Base-by-base conservation (phyloP, 225 moss, liverwort and hornwort species). In the Marchantia polymorpha region DNA sequence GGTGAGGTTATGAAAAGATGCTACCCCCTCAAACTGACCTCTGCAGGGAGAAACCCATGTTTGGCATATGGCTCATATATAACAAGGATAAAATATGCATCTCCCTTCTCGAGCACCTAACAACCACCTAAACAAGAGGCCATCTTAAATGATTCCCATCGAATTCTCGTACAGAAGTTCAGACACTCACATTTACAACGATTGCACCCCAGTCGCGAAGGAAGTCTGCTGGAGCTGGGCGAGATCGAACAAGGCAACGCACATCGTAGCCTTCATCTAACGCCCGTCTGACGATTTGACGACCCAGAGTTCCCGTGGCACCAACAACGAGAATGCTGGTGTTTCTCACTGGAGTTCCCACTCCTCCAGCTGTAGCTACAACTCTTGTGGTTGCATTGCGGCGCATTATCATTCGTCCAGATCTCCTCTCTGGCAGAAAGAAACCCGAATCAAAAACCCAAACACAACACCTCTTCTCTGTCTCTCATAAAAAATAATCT, bases 161-260 rank as follows among this genome's bases (percentile, higher is more conserved):
- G 39, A 39, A 39, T 39, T 39, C 5, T 39, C 2, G 39, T 39
- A 54, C 4, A 23, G n/a, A 49, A 51, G 23, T 17, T 0, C 48
- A n/a, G n/a, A 48, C 49, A 75, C 88, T 85, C 86, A 94, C 93
- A 83, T 92, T 95, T 79, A 95, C 91, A 55, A 95, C 90, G 12
- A 82, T 93, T 49, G 95, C 95, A 39, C 95, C 95, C 95, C 95
- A 95, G 78, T 95, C 95, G 31, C 95, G 93, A 48, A 95, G 89
- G 69, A 95, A 95, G 80, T 95, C 92, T 20, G 95, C 95, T 48
- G 95, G 95, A 64, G 93, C 68, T 48, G 93, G 93, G 23, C 95
- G 88, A 75, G 95, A 90, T 67, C 95, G 93, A 58, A 95, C 95
- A 66, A 95, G 85, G 84, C 95, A 95, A 6, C 95, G 90, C 50